These are phyloP conservation scores for Millerozyma miso DNA, from an alignment of 805 yeast genomes.

Conservation along the genomic window DNA sequence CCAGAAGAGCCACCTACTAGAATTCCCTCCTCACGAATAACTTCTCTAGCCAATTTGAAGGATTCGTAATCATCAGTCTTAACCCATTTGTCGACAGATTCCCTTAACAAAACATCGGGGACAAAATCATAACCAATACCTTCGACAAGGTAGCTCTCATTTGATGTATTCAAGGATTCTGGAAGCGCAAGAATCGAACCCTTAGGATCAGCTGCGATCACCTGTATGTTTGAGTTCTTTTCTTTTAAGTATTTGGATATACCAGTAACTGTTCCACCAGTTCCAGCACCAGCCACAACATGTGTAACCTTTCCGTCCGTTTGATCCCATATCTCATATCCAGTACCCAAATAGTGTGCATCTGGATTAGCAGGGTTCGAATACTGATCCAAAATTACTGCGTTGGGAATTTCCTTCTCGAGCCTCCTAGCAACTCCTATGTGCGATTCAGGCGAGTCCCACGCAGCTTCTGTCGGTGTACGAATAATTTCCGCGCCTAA, in stretches of 20 bases:
- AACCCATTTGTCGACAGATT: constrained; percentile 70
- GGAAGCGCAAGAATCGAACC: constrained; percentile 85
- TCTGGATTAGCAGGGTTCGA: constrained; percentile 72
- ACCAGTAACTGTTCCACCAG: constrained; percentile 97
- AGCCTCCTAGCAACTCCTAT: constrained; percentile 81
- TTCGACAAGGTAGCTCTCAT: constrained; percentile 70
- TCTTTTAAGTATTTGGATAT: constrained; percentile 77
- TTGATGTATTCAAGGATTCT: constrained; percentile 58
- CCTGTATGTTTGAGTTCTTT: constrained; percentile 53
- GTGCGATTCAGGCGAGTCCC: constrained; percentile 89
- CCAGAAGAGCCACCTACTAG: constrained; percentile 91
- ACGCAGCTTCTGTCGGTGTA: constrained; percentile 90
- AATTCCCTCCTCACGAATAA: constrained; percentile 80
- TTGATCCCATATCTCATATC: constrained; percentile 81
- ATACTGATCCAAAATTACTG: constrained; percentile 82
- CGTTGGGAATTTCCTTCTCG: constrained; percentile 79
- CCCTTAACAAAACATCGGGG: constrained; percentile 73
- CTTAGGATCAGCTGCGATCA: constrained; percentile 81
- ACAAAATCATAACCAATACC: constrained; percentile 90
- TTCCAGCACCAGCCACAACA: constrained; percentile 89
- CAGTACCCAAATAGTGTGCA: constrained; percentile 83
- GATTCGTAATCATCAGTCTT: constrained; percentile 82
- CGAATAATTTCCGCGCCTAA: constrained; percentile 87
- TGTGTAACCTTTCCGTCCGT: constrained; percentile 66
- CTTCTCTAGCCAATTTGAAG: constrained; percentile 74